A percentile compares a stretch with the other conserved stretches of the same genome.
These are phyloP conservation scores for Saccharomyces hybrid DNA, from an alignment of 1,139 yeast genomes.

Conservation along the genomic window DNA sequence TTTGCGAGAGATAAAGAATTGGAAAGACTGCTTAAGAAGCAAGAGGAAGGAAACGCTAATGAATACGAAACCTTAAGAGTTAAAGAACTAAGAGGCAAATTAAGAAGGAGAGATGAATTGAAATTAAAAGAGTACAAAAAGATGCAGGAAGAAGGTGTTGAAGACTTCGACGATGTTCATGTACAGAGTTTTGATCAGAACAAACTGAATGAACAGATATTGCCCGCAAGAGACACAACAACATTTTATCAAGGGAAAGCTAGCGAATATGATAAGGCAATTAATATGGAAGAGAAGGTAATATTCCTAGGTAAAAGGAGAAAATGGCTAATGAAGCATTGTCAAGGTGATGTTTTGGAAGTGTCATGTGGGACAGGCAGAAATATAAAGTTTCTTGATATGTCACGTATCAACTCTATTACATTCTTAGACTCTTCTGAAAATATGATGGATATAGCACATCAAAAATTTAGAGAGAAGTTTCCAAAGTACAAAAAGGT, in stretches of 20 bases:
- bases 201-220: slow-evolving; percentile 40
- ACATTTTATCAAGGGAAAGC: slow-evolving; percentile 76
- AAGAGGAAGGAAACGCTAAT: slow-evolving; percentile 33
- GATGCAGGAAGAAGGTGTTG: slow-evolving; percentile 39
- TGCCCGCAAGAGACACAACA: slow-evolving; percentile 76
- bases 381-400: slow-evolving; percentile 67
- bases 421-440: slow-evolving; percentile 81
- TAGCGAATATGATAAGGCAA: slow-evolving; percentile 69
- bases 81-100: slow-evolving; percentile 40
- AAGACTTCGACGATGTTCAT: slow-evolving; percentile 34
- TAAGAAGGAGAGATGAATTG: slow-evolving; percentile 50
- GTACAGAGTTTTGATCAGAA: slow-evolving; percentile 50
- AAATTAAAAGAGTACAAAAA: slow-evolving; percentile 46
- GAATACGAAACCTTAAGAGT: slow-evolving; percentile 60
- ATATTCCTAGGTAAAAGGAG: slow-evolving; percentile 79
- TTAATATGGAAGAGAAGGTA: slow-evolving; percentile 79
- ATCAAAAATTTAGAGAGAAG: slow-evolving; percentile 58
- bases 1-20: slow-evolving; percentile 60
- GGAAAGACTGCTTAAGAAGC: slow-evolving; percentile 37
- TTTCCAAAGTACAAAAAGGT: slow-evolving; percentile 64
- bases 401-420: slow-evolving; percentile 54
- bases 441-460: slow-evolving; percentile 80
- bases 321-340: slow-evolving; percentile 72
- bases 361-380: slow-evolving; percentile 96
- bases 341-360: slow-evolving; percentile 83